Percentiles rank a stretch among this genome's conserved stretches.
These are phyloP conservation scores for Poa pratensis DNA, from an alignment of 176 grass and related monocot species.

Conservation along the genomic window DNA sequence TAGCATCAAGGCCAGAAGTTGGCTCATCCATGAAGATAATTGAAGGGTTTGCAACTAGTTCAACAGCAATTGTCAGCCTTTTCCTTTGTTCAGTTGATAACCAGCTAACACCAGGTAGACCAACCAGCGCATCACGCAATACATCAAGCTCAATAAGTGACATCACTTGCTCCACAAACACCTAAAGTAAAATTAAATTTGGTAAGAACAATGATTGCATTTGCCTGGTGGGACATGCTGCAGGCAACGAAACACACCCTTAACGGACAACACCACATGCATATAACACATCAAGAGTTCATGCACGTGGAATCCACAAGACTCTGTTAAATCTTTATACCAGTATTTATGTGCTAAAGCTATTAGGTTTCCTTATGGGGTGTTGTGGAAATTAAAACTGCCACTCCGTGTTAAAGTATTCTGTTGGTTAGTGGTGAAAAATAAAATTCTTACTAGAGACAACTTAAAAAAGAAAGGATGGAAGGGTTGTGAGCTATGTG, in stretches of 20 bases:
- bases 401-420: too few species aligned
- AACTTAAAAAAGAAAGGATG: too few species aligned
- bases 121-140: conserved; percentile 61
- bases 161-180: conserved; percentile 78
- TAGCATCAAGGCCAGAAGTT: conserved; percentile 77
- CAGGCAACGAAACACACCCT: not conserved
- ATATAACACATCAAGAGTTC: conserved; percentile 4
- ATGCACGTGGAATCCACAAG: not conserved
- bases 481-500: too few species aligned
- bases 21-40: conserved; percentile 87
- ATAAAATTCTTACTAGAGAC: too few species aligned
- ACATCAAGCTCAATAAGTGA: conserved; percentile 69
- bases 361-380: too few species aligned
- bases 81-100: conserved; percentile 78
- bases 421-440: too few species aligned
- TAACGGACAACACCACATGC: not conserved
- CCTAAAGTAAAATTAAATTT: conserved; percentile 32
- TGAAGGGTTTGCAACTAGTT: conserved; percentile 78
- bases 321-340: too few species aligned
- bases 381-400: too few species aligned
- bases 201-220: not conserved
- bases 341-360: too few species aligned
- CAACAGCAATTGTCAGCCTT: conserved; percentile 72
- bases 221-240: not conserved
- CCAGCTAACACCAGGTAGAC: conserved; percentile 60